Percentiles rank a stretch among this genome's conserved stretches.
phyloP scores from a whole-genome alignment of 2,329 filamentous ascomycete genomes.

The Trichoderma koningiopsis region DNA sequence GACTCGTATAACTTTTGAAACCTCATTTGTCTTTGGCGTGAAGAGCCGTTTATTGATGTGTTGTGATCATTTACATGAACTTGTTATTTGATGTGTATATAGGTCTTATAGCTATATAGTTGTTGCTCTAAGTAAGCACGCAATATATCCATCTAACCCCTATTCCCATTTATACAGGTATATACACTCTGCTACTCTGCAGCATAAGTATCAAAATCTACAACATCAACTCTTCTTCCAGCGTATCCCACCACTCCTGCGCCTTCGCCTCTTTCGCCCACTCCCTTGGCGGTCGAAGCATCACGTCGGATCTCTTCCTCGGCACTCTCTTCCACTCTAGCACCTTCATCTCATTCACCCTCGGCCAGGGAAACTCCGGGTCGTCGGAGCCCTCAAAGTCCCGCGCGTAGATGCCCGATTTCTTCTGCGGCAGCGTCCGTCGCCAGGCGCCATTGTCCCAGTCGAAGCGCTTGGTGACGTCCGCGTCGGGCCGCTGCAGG shows the following conservation, averaged over 20 bases:
- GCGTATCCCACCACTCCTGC: conserved; percentile 35
- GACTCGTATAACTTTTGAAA: background rate
- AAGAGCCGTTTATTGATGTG: background rate
- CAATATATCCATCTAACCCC: background rate
- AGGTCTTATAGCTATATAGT: background rate
- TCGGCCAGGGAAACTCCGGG: conserved; percentile 34
- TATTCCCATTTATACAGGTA: background rate
- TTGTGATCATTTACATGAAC: background rate
- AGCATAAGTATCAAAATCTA: conserved; percentile 27
- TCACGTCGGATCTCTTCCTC: conserved; percentile 26
- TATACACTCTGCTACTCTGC: background rate
- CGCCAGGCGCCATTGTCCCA: conserved; percentile 31
- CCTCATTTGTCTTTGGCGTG: background rate
- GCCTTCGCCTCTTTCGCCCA: conserved; percentile 26
- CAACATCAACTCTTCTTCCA: conserved; percentile 38
- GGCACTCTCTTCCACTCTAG: conserved; percentile 34
- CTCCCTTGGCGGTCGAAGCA: conserved; percentile 30
- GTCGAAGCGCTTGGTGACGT: conserved; percentile 30
- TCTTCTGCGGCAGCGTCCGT: conserved; percentile 35
- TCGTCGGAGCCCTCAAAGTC: conserved; percentile 26
- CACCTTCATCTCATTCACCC: conserved; percentile 30
- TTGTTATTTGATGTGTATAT: too few species aligned
- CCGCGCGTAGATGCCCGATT: conserved; percentile 27
- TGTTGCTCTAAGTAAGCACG: background rate
- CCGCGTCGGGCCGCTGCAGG: conserved; percentile 30